Evolutionary conservation across 208 protist species (phyloP).

Genomic region (Trypanosoma scelopori): DNA sequence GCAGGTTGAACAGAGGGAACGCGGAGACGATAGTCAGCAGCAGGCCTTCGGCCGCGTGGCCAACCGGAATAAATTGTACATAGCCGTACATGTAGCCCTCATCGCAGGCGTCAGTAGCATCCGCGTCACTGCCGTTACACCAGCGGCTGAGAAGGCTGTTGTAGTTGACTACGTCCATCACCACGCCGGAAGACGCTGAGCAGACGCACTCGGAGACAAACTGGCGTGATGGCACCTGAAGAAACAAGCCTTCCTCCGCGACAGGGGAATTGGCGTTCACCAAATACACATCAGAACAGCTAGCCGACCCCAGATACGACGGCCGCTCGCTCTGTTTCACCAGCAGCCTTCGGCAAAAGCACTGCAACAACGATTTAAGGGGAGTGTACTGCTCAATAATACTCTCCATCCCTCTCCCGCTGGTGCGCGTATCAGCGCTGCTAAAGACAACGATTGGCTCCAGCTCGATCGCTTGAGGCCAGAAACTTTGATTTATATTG

Average conservation of each 20-base stretch:
- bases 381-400: slow-evolving; percentile 31
- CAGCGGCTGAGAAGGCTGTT: slow-evolving; percentile 21
- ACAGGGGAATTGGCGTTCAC: slow-evolving; percentile 25
- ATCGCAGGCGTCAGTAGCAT: slow-evolving; percentile 15
- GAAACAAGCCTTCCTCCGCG: slow-evolving; percentile 59
- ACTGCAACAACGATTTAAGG: slow-evolving; percentile 31
- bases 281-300: slow-evolving; percentile 24
- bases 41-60: slow-evolving; percentile 23
- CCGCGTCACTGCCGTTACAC: not conserved
- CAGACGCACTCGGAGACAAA: slow-evolving; percentile 39
- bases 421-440: not conserved
- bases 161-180: slow-evolving; percentile 38
- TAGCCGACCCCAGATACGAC: slow-evolving; percentile 5
- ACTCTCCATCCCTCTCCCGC: not conserved
- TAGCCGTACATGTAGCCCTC: slow-evolving; percentile 61
- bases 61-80: slow-evolving; percentile 33
- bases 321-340: slow-evolving; percentile 16
- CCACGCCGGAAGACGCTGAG: slow-evolving; percentile 7
- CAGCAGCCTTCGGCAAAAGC: slow-evolving; percentile 32
- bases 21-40: slow-evolving; percentile 44
- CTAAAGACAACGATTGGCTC: slow-evolving; percentile 24
- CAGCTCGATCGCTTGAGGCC: not conserved
- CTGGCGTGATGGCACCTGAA: slow-evolving; percentile 46
- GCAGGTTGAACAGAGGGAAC: slow-evolving; percentile 50
- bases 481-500: not conserved